Evolutionary conservation across 306 rosid genomes (phyloP), one percentile per base, ranked within the genome.

Genomic region (Prinsepia uniflora): DNA sequence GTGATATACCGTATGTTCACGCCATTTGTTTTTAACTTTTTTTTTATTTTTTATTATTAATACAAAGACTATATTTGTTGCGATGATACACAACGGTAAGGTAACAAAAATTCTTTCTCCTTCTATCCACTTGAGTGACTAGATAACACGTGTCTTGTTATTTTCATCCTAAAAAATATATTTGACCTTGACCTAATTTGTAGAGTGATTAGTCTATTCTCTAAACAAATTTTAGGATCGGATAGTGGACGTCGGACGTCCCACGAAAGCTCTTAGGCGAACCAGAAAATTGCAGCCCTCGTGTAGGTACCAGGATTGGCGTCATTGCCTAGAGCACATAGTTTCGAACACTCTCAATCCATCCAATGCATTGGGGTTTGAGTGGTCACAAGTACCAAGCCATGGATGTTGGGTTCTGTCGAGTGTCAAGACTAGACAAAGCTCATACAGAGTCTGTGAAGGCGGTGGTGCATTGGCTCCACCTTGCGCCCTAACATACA

Each of bases 321-420:
- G 36, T 30, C 3, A 30, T 30, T 30, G 4, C 36, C 36, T 30
- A 30, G 4, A 30, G 36, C 36, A 30, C 36, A 30, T 30, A 30
- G 36, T 30, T 30, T 30, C 36, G 0, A 30, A 2, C 36, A 30
- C 36, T 30, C 36, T 30, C 36, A 30, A 30, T 3, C 36, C 36
- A 1, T 30, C 36, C 36, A 30, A 30, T 30, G 36, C 36, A 1
- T 30, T 30, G 36, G 36, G 4, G 36, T 30, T 30, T 30, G 36
- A 30, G 36, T 30, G 41, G 19, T 9, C 36, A 3, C 24, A 2
- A 39, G 22, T 42, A 42, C 30, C 70, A 53, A 64, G 80, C 72
- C 64, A 79, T 60, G 57, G 49, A 63, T 50, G 79, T 80, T 71
- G 71, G 67, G 72, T 12, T 39, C 67, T 63, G 57, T 63, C 72